Base-by-base conservation (phyloP, 805 yeast genomes). In the Metschnikowia gruessii region DNA sequence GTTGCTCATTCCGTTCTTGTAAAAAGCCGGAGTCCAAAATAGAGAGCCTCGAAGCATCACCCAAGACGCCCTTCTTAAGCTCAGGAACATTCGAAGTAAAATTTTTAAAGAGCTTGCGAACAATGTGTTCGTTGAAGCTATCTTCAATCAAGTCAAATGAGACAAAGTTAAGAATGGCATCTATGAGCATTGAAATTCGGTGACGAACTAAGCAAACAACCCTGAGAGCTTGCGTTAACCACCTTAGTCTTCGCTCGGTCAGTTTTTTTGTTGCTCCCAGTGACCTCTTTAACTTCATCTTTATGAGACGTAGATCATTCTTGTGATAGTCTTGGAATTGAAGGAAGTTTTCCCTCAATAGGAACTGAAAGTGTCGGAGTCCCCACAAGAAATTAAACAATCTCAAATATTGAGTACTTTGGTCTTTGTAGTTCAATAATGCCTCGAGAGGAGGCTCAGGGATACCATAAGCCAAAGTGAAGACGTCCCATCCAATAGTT, bases 321-420 rank as follows among this genome's bases (percentile, higher is more conserved):
- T 57, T 57, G 40, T 57, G 53, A 26, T 70, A 52, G 37, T 58
- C 59, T 34, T 56, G 61, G 40, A 60, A 59, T 35, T 63, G 67
- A 11, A 61, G 45, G 32, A 53, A 67, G 48, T 58, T 62, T 19
- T 57, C 50, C 37, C 74, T 73, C 47, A 86, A 69, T 45, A 80
- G 66, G 55, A 68, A 74, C 16, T 77, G 75, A 13, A 83, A 75
- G 51, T 87, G 83, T 49, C 83, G 80, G 18, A 92, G 66, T 54
- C 85, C 79, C 89, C 97, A 87, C 34, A 94, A 63, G 58, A 89
- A 87, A 56, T 90, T 88, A 71, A 92, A 94, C 53, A 91, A 78
- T 54, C 86, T 77, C 42, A 89, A 69, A 61, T 92, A 92, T 48
- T 64, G 63, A 1, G 57, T 53, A 48, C 53, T 48, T 22, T 80